Conservation (phyloP, 2,329 filamentous ascomycete genomes). For the Coniochaeta sp. region DNA sequence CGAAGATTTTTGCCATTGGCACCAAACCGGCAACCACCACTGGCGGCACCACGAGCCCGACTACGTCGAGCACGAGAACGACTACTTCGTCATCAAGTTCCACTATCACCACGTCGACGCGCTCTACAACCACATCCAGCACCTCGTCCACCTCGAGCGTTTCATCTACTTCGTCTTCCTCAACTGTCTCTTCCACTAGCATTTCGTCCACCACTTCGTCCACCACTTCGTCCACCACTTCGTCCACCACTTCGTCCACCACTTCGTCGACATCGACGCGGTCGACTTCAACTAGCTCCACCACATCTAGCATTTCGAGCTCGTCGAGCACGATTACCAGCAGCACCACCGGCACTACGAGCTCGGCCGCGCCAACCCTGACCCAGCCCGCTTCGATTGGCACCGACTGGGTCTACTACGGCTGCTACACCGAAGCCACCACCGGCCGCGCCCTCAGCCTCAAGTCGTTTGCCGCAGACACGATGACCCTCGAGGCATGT, state of each 20-base stretch:
- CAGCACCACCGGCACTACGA: neutral
- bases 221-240: neutral
- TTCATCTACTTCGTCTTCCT: neutral
- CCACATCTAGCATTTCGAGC: neutral
- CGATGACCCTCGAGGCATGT: conserved; percentile 42
- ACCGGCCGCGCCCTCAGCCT: conserved; percentile 33
- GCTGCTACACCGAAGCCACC: conserved; percentile 39
- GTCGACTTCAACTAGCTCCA: neutral
- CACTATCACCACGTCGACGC: neutral
- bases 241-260: no score
- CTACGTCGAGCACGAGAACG: neutral
- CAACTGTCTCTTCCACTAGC: neutral
- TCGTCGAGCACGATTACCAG: neutral
- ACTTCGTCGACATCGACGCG: neutral
- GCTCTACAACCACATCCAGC: neutral
- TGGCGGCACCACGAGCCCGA: neutral
- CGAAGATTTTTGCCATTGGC: conserved; percentile 3
- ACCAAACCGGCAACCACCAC: neutral
- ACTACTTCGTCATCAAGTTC: neutral
- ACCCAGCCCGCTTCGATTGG: conserved; percentile 24
- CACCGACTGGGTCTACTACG: conserved; percentile 32
- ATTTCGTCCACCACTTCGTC: neutral
- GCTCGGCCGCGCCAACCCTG: conserved; percentile 8
- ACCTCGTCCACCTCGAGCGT: neutral
- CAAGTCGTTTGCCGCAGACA: conserved; percentile 32